Percentiles rank a stretch among this genome's conserved stretches.
Evolutionary conservation across 2,329 filamentous ascomycete genomes (phyloP).

Genomic region (Stagonosporopsis tanaceti): DNA sequence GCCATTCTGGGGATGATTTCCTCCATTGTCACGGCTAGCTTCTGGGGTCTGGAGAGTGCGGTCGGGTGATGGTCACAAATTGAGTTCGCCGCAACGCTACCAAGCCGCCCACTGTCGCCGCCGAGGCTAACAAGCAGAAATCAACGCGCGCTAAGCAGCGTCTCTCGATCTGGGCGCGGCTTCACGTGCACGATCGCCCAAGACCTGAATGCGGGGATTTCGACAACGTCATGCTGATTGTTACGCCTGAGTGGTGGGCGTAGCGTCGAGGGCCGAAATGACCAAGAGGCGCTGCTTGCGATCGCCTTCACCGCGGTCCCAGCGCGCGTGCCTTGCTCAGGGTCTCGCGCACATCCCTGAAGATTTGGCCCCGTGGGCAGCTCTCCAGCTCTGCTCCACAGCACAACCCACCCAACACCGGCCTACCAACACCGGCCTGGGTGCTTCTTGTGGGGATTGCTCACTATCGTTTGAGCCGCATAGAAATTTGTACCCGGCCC

Average conservation of each 20-base stretch:
- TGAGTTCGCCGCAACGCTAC: conserved; percentile 1
- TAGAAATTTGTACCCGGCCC: background rate
- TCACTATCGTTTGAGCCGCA: conserved; percentile 2
- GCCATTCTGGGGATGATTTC: background rate
- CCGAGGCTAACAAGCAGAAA: conserved; percentile 1
- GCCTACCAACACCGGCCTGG: background rate
- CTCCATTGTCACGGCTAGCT: background rate
- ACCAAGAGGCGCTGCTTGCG: background rate
- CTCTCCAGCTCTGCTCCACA: conserved; percentile 7
- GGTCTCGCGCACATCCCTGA: background rate
- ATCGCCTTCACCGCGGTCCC: background rate
- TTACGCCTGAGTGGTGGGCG: background rate
- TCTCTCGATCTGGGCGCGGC: background rate
- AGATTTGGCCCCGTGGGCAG: background rate
- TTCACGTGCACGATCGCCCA: background rate
- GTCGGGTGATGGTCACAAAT: conserved; percentile 4
- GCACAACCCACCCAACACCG: too few relatives aligned
- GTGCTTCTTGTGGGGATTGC: background rate
- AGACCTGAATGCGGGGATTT: background rate
- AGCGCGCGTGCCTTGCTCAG: background rate
- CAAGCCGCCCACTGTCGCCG: background rate
- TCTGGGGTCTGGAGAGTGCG: conserved; percentile 3
- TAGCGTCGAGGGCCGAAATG: background rate
- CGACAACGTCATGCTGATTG: background rate
- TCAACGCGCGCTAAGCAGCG: background rate